Evolutionary conservation across 306 rosid genomes (phyloP), one percentile per base, ranked within the genome.

Genomic region (Castanea mollissima): DNA sequence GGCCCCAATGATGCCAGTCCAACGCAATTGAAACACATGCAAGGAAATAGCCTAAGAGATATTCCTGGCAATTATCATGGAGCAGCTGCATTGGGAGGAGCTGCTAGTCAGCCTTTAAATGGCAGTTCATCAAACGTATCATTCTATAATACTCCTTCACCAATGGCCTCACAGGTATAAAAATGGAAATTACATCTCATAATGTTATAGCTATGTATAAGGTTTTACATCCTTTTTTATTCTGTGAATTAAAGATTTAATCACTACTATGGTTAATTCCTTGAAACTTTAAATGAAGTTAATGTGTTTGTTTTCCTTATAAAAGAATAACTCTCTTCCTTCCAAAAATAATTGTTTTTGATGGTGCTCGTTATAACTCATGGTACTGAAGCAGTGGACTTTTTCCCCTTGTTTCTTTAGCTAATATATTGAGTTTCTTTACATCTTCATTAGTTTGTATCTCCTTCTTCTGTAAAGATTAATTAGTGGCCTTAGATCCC

Each of bases 131-230:
- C 97, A 57, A 89, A 85, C 85, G 44, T 86, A 63, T 83, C 94
- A 68, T 96, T 90, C 88, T 96, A 90, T 87, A 90, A 88, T 79
- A 96, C 99, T 21, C 98, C 98, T 78, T 93, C 98, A 59, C 99
- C 98, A 78, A 86, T 90, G 84, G 89, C 84, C 25, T 74, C 90
- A 54, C 99, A 93, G 94, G 99, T 93, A 87, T 71, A 21, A 67
- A 58, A 55, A 11, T 59, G 16, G 20, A 34, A 41, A 71, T 84
- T 71, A 65, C 74, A 73, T 71, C 67, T 73, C 62, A 54, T 63
- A 78, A 68, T 67, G 64, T 38, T 80, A 35, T 63, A 51, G 23
- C 23, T 20, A 15, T 70, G 41, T 59, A 6, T 78, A n/a, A 38
- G 41, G 58, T 21, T 65, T 16, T 79, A 29, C 7, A 34, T n/a